Evolutionary conservation across 805 yeast genomes (phyloP).

Genomic region (Wickerhamomyces ciferrii): DNA sequence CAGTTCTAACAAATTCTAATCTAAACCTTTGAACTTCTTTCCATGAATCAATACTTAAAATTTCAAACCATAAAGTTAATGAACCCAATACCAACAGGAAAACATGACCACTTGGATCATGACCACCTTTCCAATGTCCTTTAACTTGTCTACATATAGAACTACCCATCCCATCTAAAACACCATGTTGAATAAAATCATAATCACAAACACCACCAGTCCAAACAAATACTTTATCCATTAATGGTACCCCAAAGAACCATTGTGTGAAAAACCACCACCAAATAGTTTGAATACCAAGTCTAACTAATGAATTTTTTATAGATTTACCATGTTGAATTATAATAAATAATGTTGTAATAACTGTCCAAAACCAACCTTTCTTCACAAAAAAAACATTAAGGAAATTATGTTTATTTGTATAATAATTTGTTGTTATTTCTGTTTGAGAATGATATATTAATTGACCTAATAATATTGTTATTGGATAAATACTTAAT

Average conservation of each 20-base stretch:
- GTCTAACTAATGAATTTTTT: constrained; percentile 5
- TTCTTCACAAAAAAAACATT: constrained; percentile 75
- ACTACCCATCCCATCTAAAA: constrained; percentile 13
- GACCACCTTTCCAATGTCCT: constrained; percentile 80
- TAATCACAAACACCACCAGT: constrained; percentile 79
- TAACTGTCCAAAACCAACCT: constrained; percentile 91
- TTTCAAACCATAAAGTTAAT: constrained; percentile 61
- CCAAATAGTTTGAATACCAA: constrained; percentile 47
- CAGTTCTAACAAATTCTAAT: constrained; percentile 1
- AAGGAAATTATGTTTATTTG: constrained; percentile 61
- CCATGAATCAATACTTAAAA: constrained; percentile 34
- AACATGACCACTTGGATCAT: constrained; percentile 94
- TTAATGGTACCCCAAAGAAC: constrained; percentile 78
- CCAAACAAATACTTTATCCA: constrained; percentile 75
- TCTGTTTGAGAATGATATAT: constrained; percentile 26
- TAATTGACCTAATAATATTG: constrained; percentile 48
- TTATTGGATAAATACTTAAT: constrained; percentile 28
- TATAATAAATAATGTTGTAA: constrained; percentile 29
- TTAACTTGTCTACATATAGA: constrained; percentile 47
- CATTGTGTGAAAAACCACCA: constrained; percentile 88
- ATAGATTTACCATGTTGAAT: constrained; percentile 12
- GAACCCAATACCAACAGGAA: constrained; percentile 69
- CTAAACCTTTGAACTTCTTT: constrained; percentile 21
- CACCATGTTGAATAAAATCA: constrained; percentile 1
- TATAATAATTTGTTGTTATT: constrained; percentile 21